Evolutionary conservation across 306 rosid genomes (phyloP), one percentile per base, ranked within the genome.

Genomic region (Dicorynia guianensis): DNA sequence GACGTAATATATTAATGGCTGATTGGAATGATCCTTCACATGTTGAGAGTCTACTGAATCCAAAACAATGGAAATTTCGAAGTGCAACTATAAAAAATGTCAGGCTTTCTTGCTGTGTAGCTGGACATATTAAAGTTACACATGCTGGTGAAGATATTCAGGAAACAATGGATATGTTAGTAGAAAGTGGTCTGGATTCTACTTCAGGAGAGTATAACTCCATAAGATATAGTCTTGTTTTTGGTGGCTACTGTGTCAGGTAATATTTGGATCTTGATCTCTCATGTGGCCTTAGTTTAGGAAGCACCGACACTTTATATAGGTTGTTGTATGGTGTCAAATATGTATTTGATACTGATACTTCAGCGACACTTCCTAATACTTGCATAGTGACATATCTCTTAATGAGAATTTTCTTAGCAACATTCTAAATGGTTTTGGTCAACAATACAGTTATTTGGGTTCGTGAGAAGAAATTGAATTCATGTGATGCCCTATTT

Each of bases 1-100:
- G 91, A 57, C 93, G 98, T 40, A 95, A 95, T 84, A 85, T 95
- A 81, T 80, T 95, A 74, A 86, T 92, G 97, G 98, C 98, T 79
- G 98, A 95, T 79, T 95, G 98, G 98, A 92, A 90, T 74, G 98
- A 95, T 82, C 90, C 93, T 76, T 92, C 98, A 36, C 98, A 95
- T 79, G 86, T 89, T 79, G 98, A 95, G 91, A 90, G 97, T 87
- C 90, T 95, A 75, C 76, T 95, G 79, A 95, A 95, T 86, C 91
- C 79, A 55, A 95, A 90, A 80, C 98, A 95, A 79, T 90, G 97
- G 97, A 95, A 95, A 74, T 92, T 78, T 78, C 87, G 98, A 20
- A 79, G 85, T 81, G 84, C 87, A 75, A 92, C 97, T 36, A 80
- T 87, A 35, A 88, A 84, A 80, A 95, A 92, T 82, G 91, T 95